Conservation (phyloP, 768 basidiomycete species). For the Pulveroboletus ravenelii region DNA sequence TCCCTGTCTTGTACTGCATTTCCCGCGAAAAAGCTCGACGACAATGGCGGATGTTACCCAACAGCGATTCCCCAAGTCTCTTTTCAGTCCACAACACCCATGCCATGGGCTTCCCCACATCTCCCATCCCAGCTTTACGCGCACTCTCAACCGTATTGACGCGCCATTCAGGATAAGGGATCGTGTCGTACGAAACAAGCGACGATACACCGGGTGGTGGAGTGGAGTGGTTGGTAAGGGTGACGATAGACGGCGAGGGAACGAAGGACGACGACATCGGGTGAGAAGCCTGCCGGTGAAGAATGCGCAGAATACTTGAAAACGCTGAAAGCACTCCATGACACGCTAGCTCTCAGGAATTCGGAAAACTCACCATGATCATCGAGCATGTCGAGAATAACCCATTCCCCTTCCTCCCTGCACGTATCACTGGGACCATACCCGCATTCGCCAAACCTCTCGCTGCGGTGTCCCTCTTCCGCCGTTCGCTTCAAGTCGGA, state of each 20-base stretch:
- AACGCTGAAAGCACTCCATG: conserved; percentile 33
- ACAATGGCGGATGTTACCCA: conserved; percentile 20
- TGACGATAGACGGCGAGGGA: conserved; percentile 44
- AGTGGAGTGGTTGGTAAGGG: conserved; percentile 43
- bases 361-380: conserved; percentile 34
- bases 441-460: not conserved
- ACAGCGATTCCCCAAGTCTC: conserved; percentile 13
- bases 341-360: not conserved
- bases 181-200: conserved; percentile 30
- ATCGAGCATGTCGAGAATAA: conserved; percentile 49
- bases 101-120: conserved; percentile 52
- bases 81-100: conserved; percentile 37
- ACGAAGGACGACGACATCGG: conserved; percentile 41
- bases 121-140: conserved; percentile 52
- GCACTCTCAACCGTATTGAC: conserved; percentile 45
- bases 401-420: conserved; percentile 39
- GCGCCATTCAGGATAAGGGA: conserved; percentile 70
- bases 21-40: conserved; percentile 22
- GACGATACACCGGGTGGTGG: conserved; percentile 4
- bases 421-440: conserved; percentile 8
- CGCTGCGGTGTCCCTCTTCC: conserved; percentile 1
- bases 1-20: conserved; percentile 18
- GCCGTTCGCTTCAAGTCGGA: conserved; percentile 1
- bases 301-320: conserved; percentile 46
- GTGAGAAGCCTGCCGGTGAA: conserved; percentile 40